Percentiles rank a stretch among this genome's conserved stretches.
Conservation (phyloP, 352 stramenopile species). For the Blastocystis sp. region DNA sequence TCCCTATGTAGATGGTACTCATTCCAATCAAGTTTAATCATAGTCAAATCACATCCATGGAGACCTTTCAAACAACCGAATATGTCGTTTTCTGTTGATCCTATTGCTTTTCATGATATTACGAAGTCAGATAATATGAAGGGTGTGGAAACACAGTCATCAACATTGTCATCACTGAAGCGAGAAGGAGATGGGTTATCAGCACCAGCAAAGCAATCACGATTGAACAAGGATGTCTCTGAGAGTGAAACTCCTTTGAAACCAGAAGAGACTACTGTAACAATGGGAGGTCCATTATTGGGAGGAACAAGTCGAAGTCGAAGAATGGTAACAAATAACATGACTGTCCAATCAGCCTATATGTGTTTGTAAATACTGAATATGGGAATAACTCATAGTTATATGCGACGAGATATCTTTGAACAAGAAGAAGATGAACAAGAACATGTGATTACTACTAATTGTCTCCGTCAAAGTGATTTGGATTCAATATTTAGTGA, state of each 20-base stretch:
- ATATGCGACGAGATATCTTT: conserved; percentile 6
- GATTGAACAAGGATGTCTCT: no score
- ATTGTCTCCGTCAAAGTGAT: not conserved
- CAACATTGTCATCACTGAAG: not conserved
- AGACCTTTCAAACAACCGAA: conserved; percentile 19
- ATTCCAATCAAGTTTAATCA: not conserved
- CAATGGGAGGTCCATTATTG: not conserved
- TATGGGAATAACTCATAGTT: not conserved
- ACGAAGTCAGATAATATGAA: not conserved
- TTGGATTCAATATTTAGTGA: not conserved
- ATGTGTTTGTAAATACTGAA: conserved; percentile 28
- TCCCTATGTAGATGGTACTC: conserved; percentile 14
- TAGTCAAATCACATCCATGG: conserved; percentile 13
- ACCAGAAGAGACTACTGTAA: no score
- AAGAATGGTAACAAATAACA: conserved; percentile 21
- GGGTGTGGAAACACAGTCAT: not conserved
- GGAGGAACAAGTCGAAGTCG: conserved; percentile 11
- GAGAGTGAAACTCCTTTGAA: no score
- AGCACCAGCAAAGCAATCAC: not conserved
- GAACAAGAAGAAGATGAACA: not conserved
- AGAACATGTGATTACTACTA: not conserved
- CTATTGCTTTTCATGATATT: conserved; percentile 2
- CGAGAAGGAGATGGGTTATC: not conserved
- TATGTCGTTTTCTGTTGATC: conserved; percentile 1
- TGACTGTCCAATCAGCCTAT: conserved; percentile 40